These are phyloP conservation scores for Pholiota microspora DNA, from an alignment of 768 basidiomycete species.

Conservation along the genomic window DNA sequence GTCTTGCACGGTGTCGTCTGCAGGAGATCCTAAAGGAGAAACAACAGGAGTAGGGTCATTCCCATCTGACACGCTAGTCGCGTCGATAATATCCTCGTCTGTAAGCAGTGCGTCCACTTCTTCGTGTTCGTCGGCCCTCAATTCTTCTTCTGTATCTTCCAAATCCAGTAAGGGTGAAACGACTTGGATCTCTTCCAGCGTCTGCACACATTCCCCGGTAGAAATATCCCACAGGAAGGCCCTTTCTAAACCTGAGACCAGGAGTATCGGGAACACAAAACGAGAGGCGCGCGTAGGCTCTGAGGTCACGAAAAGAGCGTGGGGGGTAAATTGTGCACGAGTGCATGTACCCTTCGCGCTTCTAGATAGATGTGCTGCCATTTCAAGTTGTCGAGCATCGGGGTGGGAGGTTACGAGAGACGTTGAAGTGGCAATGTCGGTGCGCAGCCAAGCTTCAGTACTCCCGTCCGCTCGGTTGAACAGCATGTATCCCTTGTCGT, in stretches of 20 bases:
- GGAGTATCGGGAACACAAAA: conserved; percentile 64
- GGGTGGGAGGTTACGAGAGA: conserved; percentile 9
- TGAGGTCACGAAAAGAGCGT: conserved; percentile 54
- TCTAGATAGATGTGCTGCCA: conserved; percentile 6
- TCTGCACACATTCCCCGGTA: conserved; percentile 46
- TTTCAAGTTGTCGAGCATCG: conserved; percentile 10
- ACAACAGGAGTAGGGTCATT: no score
- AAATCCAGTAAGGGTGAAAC: conserved; percentile 2
- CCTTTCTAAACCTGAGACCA: conserved; percentile 41
- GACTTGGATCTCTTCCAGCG: conserved; percentile 39
- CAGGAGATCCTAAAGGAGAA: no score
- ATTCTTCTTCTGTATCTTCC: neutral
- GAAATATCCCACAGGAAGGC: conserved; percentile 67
- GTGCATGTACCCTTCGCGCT: neutral
- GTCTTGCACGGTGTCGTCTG: neutral
- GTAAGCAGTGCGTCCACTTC: neutral
- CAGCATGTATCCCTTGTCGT: conserved; percentile 65
- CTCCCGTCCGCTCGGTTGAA: conserved; percentile 57
- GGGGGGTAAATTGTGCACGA: conserved; percentile 57
- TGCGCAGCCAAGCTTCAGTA: conserved; percentile 73
- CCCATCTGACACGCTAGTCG: no score
- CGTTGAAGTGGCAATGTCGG: conserved; percentile 19
- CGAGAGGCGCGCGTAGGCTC: conserved; percentile 52
- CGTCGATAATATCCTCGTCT: neutral
- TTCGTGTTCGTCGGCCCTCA: neutral